A percentile compares a stretch with the other conserved stretches of the same genome.
phyloP scores from a whole-genome alignment of 2,329 filamentous ascomycete species.

The Nectriaceae sp. region DNA sequence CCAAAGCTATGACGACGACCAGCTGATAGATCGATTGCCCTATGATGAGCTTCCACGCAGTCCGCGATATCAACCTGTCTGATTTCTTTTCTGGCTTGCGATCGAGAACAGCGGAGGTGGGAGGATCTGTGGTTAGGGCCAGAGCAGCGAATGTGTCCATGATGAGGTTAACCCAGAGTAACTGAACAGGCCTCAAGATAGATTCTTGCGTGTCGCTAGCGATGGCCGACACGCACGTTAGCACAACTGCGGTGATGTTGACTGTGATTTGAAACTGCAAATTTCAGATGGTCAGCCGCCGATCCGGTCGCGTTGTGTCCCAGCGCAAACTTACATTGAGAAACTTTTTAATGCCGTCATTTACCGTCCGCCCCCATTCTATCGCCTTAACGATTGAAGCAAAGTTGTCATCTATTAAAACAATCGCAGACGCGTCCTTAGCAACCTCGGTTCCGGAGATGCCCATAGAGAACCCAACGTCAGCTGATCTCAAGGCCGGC shows the following conservation, averaged over 20 bases:
- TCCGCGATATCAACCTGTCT: conserved; percentile 70
- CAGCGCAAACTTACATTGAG: conserved; percentile 45
- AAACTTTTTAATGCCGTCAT: conserved; percentile 65
- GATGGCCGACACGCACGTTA: conserved; percentile 61
- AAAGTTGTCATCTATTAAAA: conserved; percentile 64
- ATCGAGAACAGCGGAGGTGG: conserved; percentile 58
- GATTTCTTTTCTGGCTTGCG: conserved; percentile 60
- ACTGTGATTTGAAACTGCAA: conserved; percentile 63
- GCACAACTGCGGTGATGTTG: conserved; percentile 61
- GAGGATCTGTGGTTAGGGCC: conserved; percentile 65
- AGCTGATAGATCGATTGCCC: conserved; percentile 64
- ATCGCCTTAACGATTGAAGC: conserved; percentile 61
- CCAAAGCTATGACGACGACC: conserved; percentile 56
- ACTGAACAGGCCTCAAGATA: conserved; percentile 60
- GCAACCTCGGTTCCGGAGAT: conserved; percentile 65
- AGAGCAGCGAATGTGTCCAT: conserved; percentile 67
- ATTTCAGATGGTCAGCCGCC: too few species aligned
- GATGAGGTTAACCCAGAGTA: conserved; percentile 65
- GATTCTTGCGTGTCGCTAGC: conserved; percentile 50
- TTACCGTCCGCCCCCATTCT: conserved; percentile 63
- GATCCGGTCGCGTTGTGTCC: background rate
- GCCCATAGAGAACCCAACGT: conserved; percentile 66
- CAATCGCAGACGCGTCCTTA: conserved; percentile 63
- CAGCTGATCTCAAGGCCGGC: conserved; percentile 60
- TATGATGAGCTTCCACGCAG: conserved; percentile 66